phyloP scores from a whole-genome alignment of 495 filamentous ascomycete genomes.

The Lasiosphaeriaceae sp. region DNA sequence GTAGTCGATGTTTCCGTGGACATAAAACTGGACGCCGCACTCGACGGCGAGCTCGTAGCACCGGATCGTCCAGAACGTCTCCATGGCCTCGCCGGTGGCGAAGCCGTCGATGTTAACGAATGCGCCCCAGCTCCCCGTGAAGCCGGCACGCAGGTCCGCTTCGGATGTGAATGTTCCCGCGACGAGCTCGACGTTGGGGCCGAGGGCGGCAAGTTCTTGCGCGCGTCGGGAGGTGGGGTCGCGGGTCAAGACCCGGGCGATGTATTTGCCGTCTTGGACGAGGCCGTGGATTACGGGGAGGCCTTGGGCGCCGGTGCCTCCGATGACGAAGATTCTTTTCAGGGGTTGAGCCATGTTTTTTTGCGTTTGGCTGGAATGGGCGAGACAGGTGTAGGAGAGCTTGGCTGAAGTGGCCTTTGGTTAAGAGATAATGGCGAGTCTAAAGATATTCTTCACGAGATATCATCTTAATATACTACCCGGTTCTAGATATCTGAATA shows the following conservation, averaged over 20 bases:
- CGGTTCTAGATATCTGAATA: no score
- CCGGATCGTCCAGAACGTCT: slow-evolving; percentile 53
- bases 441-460: no score
- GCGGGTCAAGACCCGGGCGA: slow-evolving; percentile 48
- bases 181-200: slow-evolving; percentile 41
- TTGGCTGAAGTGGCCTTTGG: no score
- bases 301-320: slow-evolving; percentile 55
- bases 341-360: not conserved
- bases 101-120: slow-evolving; percentile 56
- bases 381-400: no score
- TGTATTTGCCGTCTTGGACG: slow-evolving; percentile 36
- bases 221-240: slow-evolving; percentile 36
- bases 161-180: slow-evolving; percentile 47
- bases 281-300: slow-evolving; percentile 46
- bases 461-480: no score
- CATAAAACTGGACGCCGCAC: slow-evolving; percentile 48
- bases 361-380: no score
- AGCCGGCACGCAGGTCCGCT: slow-evolving; percentile 37
- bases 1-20: slow-evolving; percentile 50
- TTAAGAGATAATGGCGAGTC: no score
- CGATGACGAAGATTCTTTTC: slow-evolving; percentile 32
- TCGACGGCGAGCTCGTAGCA: slow-evolving; percentile 52
- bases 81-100: slow-evolving; percentile 49
- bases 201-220: slow-evolving; percentile 31
- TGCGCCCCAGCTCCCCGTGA: slow-evolving; percentile 43